These are phyloP conservation scores for Tilletia walkeri DNA, from an alignment of 1,284 basidiomycete species.

Conservation along the genomic window DNA sequence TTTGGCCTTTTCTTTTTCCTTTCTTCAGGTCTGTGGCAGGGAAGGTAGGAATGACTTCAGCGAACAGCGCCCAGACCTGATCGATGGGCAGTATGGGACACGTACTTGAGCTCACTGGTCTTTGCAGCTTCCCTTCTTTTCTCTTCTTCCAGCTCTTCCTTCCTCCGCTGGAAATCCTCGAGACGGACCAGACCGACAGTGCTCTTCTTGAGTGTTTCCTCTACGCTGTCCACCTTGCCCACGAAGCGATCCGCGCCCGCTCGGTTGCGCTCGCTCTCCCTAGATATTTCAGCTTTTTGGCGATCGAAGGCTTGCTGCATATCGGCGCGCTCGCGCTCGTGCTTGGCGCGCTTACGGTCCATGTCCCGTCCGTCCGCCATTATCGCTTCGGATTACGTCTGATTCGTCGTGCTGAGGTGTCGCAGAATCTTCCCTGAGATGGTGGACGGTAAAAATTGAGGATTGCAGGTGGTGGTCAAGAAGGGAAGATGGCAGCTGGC, in stretches of 20 bases:
- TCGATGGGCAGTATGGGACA: background rate
- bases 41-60: background rate
- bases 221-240: constrained; percentile 88
- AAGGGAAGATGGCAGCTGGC: too few species aligned
- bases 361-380: constrained; percentile 12
- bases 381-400: too few species aligned
- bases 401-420: too few species aligned
- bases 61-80: background rate
- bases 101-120: constrained; percentile 35
- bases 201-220: constrained; percentile 85
- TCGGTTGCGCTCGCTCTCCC: constrained; percentile 51
- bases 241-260: constrained; percentile 74
- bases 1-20: constrained; percentile 89
- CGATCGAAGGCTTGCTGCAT: constrained; percentile 74
- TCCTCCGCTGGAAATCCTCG: constrained; percentile 74
- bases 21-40: constrained; percentile 40
- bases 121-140: constrained; percentile 82
- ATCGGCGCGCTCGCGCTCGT: constrained; percentile 26
- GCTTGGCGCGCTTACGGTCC: constrained; percentile 20
- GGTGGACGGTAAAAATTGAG: too few species aligned
- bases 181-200: constrained; percentile 90
- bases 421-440: too few species aligned
- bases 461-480: too few species aligned
- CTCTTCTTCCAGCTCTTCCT: constrained; percentile 86
- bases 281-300: constrained; percentile 78